Conservation (phyloP, 257 asterid genomes). For the Penstemon eatonii region DNA sequence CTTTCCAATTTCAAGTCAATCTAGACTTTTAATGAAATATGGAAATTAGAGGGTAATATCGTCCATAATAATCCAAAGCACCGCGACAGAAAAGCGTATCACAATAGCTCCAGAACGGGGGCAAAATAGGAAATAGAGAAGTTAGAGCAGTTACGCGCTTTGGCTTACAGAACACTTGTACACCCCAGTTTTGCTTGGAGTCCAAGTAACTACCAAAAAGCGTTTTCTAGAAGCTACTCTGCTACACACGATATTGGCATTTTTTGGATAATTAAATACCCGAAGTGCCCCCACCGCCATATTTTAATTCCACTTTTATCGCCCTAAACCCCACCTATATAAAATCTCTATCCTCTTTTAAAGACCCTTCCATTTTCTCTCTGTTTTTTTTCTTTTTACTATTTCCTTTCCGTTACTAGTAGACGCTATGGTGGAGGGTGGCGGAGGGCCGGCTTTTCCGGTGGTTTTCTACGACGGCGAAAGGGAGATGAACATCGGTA, state of each 20-base stretch:
- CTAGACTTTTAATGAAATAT: neutral
- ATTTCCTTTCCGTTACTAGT: neutral
- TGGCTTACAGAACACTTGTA: neutral
- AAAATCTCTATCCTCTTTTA: conserved; percentile 19
- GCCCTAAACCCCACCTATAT: conserved; percentile 31
- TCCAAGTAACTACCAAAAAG: conserved; percentile 32
- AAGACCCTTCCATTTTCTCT: conserved; percentile 8
- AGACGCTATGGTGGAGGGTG: conserved; percentile 69
- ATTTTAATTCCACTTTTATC: conserved; percentile 26
- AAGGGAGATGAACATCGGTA: conserved; percentile 66
- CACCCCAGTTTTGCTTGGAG: conserved; percentile 32
- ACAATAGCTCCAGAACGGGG: no score
- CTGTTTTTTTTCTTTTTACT: neutral
- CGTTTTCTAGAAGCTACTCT: conserved; percentile 27
- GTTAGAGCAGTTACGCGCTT: neutral
- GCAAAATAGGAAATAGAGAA: no score
- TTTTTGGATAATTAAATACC: conserved; percentile 20
- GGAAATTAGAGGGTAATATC: neutral
- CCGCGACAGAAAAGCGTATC: neutral
- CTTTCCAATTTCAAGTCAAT: no score
- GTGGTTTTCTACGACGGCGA: conserved; percentile 84
- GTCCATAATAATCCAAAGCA: neutral
- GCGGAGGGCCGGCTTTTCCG: conserved; percentile 58
- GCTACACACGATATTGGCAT: conserved; percentile 12
- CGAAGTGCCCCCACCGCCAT: conserved; percentile 43